A percentile compares a stretch with the other conserved stretches of the same genome.
phyloP scores from a whole-genome alignment of 2,329 filamentous ascomycete genomes.

The Penicillium sp. region DNA sequence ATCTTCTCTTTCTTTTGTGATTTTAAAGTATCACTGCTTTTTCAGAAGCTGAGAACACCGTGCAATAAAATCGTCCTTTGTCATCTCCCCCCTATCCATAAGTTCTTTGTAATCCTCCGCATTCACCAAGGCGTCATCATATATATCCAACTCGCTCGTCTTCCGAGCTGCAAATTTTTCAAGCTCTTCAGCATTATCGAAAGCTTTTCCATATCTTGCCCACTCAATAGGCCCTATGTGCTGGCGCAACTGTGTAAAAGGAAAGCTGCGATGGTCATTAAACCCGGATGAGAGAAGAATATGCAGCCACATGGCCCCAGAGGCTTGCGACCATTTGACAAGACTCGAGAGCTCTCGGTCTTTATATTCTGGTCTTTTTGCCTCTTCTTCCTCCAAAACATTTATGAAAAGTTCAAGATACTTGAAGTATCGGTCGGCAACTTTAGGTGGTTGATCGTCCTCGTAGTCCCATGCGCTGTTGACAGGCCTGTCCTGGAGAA shows the following conservation, averaged over 20 bases:
- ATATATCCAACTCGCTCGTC: constrained; percentile 25
- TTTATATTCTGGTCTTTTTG: neutral
- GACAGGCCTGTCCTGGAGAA: constrained; percentile 1
- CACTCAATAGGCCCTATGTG: constrained; percentile 19
- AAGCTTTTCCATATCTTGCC: constrained; percentile 18
- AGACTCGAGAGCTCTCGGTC: constrained; percentile 26
- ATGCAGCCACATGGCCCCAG: constrained; percentile 36
- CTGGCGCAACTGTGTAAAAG: constrained; percentile 26
- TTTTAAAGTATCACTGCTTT: neutral
- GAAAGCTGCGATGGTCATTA: constrained; percentile 28
- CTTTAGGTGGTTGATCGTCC: neutral
- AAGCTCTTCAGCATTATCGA: constrained; percentile 16
- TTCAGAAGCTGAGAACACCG: neutral
- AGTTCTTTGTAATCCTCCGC: constrained; percentile 26
- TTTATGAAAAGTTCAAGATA: neutral
- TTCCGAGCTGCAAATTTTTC: constrained; percentile 25
- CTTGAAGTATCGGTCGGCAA: neutral
- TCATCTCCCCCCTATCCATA: constrained; percentile 27
- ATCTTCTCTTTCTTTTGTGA: too few relatives aligned
- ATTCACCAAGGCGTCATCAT: constrained; percentile 30
- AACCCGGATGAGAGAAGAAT: constrained; percentile 33
- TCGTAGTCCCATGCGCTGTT: neutral
- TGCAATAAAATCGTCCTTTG: constrained; percentile 21
- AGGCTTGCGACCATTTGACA: constrained; percentile 30
- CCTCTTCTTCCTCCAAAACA: constrained; percentile 2